Base-by-base conservation (phyloP, 352 stramenopile species). In the Pythium insidiosum region DNA sequence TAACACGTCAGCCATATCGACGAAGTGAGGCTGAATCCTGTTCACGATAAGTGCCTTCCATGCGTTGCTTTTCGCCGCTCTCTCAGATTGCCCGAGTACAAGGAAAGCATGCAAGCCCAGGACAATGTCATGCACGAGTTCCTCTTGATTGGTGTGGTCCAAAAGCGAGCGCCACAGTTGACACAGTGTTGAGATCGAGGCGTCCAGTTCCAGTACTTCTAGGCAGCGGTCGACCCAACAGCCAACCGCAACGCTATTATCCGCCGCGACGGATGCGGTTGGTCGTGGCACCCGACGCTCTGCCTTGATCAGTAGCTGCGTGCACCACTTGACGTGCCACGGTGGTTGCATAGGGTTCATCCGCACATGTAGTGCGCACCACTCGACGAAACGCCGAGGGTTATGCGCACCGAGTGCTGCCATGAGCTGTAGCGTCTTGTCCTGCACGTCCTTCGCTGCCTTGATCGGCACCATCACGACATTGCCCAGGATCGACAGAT, bases 1-100 rank as follows among this genome's bases (percentile, higher is more conserved):
- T 13, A 69, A 30, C 25, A 66, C 51, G 39, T 69, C 53, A 3
- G 60, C 43, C 16, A 66, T 31, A 22, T 60, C 52, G 4, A 69
- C 60, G 39, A 69, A 69, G 16, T 63, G 55, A 6, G 48, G 55
- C 30, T 63, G 55, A 20, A 63, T 43, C 38, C 58, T 63, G 18
- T 47, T 40, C 16, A 35, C 45, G 16, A 63, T 43, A 5, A 54
- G n/a, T n/a, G n/a, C n/a, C n/a, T n/a, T n/a, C n/a, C n/a, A n/a
- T n/a, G n/a, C n/a, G n/a, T n/a, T n/a, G n/a, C n/a, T n/a, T n/a
- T n/a, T n/a, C n/a, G n/a, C n/a, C n/a, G n/a, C n/a, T n/a, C n/a
- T n/a, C n/a, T n/a, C n/a, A n/a, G n/a, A n/a, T n/a, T n/a, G n/a
- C n/a, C n/a, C n/a, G n/a, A n/a, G n/a, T n/a, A n/a, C n/a, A n/a